phyloP scores from a whole-genome alignment of 371 early-diverging fungal species.

The Blastocladiella emersonii region DNA sequence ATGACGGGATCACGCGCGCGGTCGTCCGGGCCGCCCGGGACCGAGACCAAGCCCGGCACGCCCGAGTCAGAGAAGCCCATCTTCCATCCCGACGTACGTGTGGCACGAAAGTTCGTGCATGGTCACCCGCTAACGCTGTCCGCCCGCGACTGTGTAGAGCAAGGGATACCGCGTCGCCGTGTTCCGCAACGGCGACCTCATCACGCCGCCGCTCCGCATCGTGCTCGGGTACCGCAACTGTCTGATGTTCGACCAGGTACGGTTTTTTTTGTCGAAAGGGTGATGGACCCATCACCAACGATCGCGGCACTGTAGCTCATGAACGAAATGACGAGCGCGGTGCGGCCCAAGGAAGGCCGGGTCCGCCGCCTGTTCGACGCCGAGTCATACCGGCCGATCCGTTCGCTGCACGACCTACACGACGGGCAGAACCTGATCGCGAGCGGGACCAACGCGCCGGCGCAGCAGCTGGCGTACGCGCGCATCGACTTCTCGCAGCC shows the following conservation, averaged over 20 bases:
- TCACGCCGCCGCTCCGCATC: neutral
- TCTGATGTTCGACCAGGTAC: neutral
- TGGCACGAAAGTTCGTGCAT: too few species aligned
- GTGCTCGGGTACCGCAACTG: neutral
- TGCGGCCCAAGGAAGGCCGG: conserved; percentile 6
- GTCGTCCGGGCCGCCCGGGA: too few species aligned
- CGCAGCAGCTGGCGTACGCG: neutral
- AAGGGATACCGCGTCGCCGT: conserved; percentile 5
- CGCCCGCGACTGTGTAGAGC: neutral
- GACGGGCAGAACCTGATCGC: conserved; percentile 7
- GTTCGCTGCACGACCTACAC: neutral
- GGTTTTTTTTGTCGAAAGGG: neutral
- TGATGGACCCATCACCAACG: neutral
- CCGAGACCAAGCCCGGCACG: neutral
- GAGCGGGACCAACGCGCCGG: neutral
- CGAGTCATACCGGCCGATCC: neutral
- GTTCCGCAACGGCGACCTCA: conserved; percentile 1
- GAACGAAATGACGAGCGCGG: neutral
- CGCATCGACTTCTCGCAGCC: neutral
- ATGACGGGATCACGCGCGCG: too few species aligned
- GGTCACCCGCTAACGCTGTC: neutral
- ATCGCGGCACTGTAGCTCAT: neutral
- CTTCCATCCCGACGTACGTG: neutral
- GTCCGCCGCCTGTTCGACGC: conserved; percentile 5
- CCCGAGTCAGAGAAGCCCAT: neutral